These are phyloP conservation scores for Alternaria longipes DNA, from an alignment of 2,329 filamentous ascomycete genomes.

Conservation along the genomic window DNA sequence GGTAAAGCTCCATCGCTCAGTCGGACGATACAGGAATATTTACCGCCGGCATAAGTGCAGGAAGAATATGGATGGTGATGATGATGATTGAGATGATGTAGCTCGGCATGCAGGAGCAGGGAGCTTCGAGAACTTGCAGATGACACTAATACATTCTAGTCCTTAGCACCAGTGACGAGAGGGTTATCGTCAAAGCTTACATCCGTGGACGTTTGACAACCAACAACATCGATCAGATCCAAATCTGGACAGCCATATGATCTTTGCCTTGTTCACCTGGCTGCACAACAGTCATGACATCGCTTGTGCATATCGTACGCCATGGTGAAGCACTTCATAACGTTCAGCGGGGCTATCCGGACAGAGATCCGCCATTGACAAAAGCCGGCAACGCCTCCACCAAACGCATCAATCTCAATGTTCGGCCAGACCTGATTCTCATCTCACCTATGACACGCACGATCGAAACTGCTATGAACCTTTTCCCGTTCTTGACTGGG, in stretches of 20 bases:
- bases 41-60: background rate
- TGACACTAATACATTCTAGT: background rate
- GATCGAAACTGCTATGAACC: conserved; percentile 33
- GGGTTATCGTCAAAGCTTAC: background rate
- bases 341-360: conserved; percentile 21
- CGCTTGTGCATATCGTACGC: conserved; percentile 29
- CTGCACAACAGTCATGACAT: background rate
- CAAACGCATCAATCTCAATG: conserved; percentile 15
- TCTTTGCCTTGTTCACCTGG: background rate
- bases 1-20: background rate
- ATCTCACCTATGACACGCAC: conserved; percentile 39
- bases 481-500: conserved; percentile 22
- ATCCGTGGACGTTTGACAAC: background rate
- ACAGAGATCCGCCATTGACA: conserved; percentile 34
- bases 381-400: conserved; percentile 21
- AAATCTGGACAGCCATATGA: background rate
- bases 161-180: background rate
- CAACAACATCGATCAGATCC: background rate
- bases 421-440: conserved; percentile 28
- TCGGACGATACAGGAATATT: background rate
- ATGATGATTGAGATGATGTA: background rate
- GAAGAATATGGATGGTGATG: background rate
- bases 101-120: background rate
- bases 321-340: conserved; percentile 37
- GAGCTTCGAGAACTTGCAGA: background rate